phyloP scores from a whole-genome alignment of 495 filamentous ascomycete genomes.

The Bombardia bombarda region DNA sequence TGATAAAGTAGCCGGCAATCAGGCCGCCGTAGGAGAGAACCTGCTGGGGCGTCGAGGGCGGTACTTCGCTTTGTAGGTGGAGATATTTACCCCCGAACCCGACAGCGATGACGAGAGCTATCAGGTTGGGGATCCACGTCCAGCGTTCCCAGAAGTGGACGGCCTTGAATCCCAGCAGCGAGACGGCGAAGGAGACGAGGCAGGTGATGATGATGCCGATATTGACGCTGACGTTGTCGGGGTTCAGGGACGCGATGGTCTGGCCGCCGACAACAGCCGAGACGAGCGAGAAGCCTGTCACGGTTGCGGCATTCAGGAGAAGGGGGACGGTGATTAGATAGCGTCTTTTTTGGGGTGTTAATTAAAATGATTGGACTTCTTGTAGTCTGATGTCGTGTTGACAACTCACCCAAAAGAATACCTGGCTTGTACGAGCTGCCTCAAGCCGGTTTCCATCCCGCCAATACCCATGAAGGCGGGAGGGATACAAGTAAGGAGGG shows the following conservation, averaged over 20 bases:
- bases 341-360: slow-evolving; percentile 9
- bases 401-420: slow-evolving; percentile 43
- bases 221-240: slow-evolving; percentile 36
- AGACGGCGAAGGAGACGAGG: slow-evolving; percentile 37
- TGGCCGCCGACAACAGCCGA: slow-evolving; percentile 35
- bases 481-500: slow-evolving; percentile 39
- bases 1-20: slow-evolving; percentile 37
- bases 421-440: slow-evolving; percentile 49
- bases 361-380: background rate
- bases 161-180: slow-evolving; percentile 43
- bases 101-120: slow-evolving; percentile 41
- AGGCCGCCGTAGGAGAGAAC: slow-evolving; percentile 25
- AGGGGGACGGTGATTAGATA: slow-evolving; percentile 32
- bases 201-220: slow-evolving; percentile 45
- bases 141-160: slow-evolving; percentile 48
- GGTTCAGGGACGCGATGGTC: slow-evolving; percentile 36
- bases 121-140: slow-evolving; percentile 47
- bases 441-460: slow-evolving; percentile 42
- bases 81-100: slow-evolving; percentile 41
- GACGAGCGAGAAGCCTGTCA: slow-evolving; percentile 36
- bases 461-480: slow-evolving; percentile 48
- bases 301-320: slow-evolving; percentile 32
- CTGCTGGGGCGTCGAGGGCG: slow-evolving; percentile 18
- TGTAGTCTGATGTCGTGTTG: background rate
- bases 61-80: slow-evolving; percentile 20